Conservation (phyloP, 2,329 filamentous ascomycete genomes). For the Lachnellula arida region DNA sequence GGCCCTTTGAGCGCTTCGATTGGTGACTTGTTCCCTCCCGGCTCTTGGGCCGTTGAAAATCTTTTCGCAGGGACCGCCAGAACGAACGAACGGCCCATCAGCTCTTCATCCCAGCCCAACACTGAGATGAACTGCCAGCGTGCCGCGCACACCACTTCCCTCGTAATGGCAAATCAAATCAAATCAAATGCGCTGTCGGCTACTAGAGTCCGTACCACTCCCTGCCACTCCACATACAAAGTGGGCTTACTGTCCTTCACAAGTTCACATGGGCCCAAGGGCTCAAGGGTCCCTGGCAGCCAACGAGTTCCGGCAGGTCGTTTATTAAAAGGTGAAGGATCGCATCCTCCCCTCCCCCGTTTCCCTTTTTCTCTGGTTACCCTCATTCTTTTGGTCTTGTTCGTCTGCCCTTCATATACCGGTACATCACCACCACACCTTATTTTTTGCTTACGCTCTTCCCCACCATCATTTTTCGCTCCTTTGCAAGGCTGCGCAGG, state of each 20-base stretch:
- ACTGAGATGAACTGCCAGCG: neutral
- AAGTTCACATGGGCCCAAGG: too few relatives aligned
- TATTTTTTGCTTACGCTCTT: neutral
- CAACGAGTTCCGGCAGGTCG: neutral
- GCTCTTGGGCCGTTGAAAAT: neutral
- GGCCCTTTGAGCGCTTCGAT: neutral
- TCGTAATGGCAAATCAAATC: neutral
- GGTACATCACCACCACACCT: neutral
- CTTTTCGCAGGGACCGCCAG: too few relatives aligned
- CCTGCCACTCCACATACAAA: too few relatives aligned
- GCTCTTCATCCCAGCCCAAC: neutral
- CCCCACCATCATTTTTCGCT: constrained; percentile 3
- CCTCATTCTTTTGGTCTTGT: neutral
- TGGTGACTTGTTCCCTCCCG: neutral
- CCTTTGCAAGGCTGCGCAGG: constrained; percentile 12
- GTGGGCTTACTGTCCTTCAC: too few relatives aligned
- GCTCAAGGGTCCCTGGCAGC: neutral
- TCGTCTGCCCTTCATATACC: neutral
- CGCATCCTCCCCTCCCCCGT: neutral
- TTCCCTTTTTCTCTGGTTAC: neutral
- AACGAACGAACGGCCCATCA: neutral
- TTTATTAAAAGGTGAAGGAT: neutral
- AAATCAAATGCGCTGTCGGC: neutral
- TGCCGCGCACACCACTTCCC: neutral
- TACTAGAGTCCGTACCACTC: too few relatives aligned